Base-by-base conservation (phyloP, 1,139 yeast genomes). In the Trichomonascaceae sp. region DNA sequence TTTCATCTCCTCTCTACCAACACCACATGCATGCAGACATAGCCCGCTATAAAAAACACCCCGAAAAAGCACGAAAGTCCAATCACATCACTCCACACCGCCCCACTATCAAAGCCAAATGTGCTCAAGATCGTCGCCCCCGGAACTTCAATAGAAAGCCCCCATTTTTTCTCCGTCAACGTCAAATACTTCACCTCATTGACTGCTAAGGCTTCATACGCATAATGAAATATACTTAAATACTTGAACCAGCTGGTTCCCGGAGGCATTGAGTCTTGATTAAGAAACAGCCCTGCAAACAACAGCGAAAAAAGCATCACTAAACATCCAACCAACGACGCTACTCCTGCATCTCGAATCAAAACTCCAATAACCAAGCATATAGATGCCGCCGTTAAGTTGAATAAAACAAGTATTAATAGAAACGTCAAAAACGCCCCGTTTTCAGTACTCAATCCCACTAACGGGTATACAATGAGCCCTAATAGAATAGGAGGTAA, bases 41-140 rank as follows among this genome's bases (percentile, higher is more conserved):
- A 93, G 0, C 98, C 97, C 13, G 82, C 63, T 2, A 80, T 63
- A 48, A 86, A 68, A 67, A 88, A 88, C 1, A 75, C 63, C 2
- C 72, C 66, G 49, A 72, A 66, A 53, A 76, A 65, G 8, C 77
- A 74, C 0, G 71, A 74, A 55, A 88, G 74, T 44, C 76, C 79
- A 7, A 74, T 61, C 20, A 85, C 76, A 68, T 93, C 98, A 45
- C 75, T 73, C 72, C 82, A 73, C 58, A 87, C 79, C 1, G 93
- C 95, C 43, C 83, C 81, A 18, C 88, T 91, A 60, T 87, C 81
- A 70, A 93, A 93, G 0, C 99, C 99, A 74, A 93, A 93, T 0
- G 98, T 90, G 62, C 95, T 87, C 61, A 93, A 77, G 57, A 93
- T 93, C 1, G 96, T 95, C 1, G 99, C 98, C 5, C 99, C 99